Evolutionary conservation across 1,284 basidiomycete genomes (phyloP).

Genomic region (Boletellus sp.): DNA sequence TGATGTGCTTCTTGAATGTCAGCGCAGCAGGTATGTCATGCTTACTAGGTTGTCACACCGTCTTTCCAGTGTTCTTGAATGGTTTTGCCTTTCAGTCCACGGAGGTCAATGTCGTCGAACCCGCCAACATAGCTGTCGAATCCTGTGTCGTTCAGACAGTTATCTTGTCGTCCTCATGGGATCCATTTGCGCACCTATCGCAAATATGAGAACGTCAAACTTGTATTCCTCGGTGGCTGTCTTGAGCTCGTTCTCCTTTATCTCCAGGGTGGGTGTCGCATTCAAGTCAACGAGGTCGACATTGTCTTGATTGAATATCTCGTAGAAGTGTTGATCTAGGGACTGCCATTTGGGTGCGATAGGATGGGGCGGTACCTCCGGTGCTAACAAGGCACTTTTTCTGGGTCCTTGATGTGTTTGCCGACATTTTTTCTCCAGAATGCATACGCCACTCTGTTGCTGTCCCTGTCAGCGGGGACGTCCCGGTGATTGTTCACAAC

Average conservation of each 20-base stretch:
- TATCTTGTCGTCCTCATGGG: not conserved
- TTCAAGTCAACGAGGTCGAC: constrained; percentile 16
- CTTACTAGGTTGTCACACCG: constrained; percentile 17
- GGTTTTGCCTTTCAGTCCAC: constrained; percentile 9
- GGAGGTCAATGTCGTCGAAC: constrained; percentile 10
- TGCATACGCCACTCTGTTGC: constrained; percentile 6
- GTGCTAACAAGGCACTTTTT: constrained; percentile 15
- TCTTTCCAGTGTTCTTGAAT: constrained; percentile 17
- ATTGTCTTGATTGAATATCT: constrained; percentile 14
- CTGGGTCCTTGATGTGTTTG: constrained; percentile 11
- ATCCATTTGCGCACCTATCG: constrained; percentile 1
- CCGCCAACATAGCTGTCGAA: constrained; percentile 9
- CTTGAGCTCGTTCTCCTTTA: constrained; percentile 9
- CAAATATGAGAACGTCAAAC: constrained; percentile 6
- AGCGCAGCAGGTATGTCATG: not conserved
- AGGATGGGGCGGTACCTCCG: constrained; percentile 5
- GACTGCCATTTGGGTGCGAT: constrained; percentile 5
- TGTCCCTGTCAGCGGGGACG: not conserved
- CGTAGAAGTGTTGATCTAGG: constrained; percentile 13
- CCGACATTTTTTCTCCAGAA: constrained; percentile 17
- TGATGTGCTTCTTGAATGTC: constrained; percentile 14
- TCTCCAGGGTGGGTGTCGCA: constrained; percentile 8
- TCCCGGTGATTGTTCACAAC: constrained; percentile 8
- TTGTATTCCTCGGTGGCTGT: constrained; percentile 7
- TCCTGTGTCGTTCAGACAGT: not conserved